Evolutionary conservation across 164 flowering plant species (phyloP), one percentile per base, ranked within the genome.

Genomic region (Buxus sempervirens): DNA sequence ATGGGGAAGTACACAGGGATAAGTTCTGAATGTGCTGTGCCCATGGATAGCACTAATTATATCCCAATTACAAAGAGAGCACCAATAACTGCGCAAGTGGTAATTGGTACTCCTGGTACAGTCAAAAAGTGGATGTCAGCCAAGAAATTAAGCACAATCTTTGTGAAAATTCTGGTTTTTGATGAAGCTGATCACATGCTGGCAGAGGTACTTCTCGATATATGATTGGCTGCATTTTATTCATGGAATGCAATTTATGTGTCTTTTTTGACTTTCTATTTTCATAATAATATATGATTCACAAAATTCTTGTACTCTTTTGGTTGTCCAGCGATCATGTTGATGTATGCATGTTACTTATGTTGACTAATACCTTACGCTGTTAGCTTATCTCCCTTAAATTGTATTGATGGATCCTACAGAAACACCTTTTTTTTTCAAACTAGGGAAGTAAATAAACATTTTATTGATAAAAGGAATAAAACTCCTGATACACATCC

Each of bases 111-210:
- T 16, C 97, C 99, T 26, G 99, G 98, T 9, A 95, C 98, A 0
- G 78, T 89, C 4, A 84, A 81, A 75, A 89, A 78, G 54, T 90
- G 90, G 89, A 78, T 90, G 72, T 49, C 81, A 0, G 54, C 20
- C 0, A 87, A 55, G 81, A 90, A 93, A 68, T 70, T 96, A 69
- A 76, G 88, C 41, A 32, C 76, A 3, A 65, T 71, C 25, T 61
- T 63, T 41, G 49, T 96, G 80, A 90, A 85, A 83, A 85, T 96
- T 71, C 90, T 96, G 69, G 99, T 96, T 26, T 96, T 89, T 78
- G 99, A 96, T 66, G 99, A 96, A 75, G 99, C 99, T 70, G 99
- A 96, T 80, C 97, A 89, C 72, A 96, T 96, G 99, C 76, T 96
- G 64, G 96, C 88, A 8, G 93, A 86, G 93, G 99, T 92, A 81